phyloP scores from a whole-genome alignment of 108 stramenopile species.

The Epithemia pelagica region DNA sequence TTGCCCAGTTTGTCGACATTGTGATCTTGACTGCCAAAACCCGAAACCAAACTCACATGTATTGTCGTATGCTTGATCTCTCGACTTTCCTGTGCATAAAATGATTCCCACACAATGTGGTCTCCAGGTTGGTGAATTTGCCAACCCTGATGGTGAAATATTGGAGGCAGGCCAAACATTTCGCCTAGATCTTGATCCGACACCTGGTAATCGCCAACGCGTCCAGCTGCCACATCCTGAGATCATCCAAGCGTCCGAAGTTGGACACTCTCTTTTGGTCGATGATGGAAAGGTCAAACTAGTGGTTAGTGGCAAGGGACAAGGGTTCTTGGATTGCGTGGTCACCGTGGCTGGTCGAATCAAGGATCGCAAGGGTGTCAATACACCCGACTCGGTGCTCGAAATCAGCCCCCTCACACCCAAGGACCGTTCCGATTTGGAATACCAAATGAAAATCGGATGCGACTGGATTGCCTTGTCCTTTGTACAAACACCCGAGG shows the following conservation, averaged over 20 bases:
- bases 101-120: too few relatives aligned
- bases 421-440: conserved; percentile 87
- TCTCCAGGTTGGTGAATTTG: conserved; percentile 77
- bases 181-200: conserved; percentile 80
- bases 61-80: too few relatives aligned
- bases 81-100: too few relatives aligned
- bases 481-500: conserved; percentile 88
- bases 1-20: not conserved
- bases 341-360: conserved; percentile 88
- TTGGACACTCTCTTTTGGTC: conserved; percentile 86
- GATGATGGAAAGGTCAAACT: conserved; percentile 96
- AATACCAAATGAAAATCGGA: conserved; percentile 80
- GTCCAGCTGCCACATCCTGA: conserved; percentile 92
- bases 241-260: conserved; percentile 79
- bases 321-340: conserved; percentile 73
- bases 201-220: conserved; percentile 73
- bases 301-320: conserved; percentile 69
- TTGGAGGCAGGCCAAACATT: conserved; percentile 79
- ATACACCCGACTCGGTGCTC: conserved; percentile 88
- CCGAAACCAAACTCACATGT: too few relatives aligned
- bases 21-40: not conserved
- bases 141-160: conserved; percentile 53
- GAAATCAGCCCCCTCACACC: conserved; percentile 88
- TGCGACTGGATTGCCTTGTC: conserved; percentile 95
- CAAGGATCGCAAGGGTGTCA: conserved; percentile 90